Percentiles rank a stretch among this genome's conserved stretches.
Conservation (phyloP, 495 filamentous ascomycete genomes). For the Aspergillus conjunctus region DNA sequence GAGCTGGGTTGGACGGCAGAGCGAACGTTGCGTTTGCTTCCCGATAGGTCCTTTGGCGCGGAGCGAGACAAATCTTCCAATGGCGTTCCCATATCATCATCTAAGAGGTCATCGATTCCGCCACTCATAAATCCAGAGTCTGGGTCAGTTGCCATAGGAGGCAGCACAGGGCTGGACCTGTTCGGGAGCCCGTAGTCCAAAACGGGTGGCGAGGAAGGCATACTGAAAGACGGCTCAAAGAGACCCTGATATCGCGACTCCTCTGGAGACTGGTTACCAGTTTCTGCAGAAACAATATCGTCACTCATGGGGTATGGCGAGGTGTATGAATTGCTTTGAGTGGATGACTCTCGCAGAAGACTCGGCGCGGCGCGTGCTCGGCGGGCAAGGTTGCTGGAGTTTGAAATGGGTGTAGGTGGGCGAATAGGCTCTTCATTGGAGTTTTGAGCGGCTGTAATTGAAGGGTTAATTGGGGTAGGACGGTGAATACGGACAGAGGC, state of each 20-base stretch:
- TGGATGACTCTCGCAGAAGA: slow-evolving; percentile 49
- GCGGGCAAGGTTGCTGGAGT: slow-evolving; percentile 34
- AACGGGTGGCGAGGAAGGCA: slow-evolving; percentile 80
- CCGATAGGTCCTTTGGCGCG: slow-evolving; percentile 39
- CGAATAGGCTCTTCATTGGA: slow-evolving; percentile 76
- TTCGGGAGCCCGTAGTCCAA: slow-evolving; percentile 56
- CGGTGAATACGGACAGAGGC: slow-evolving; percentile 85
- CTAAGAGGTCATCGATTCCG: slow-evolving; percentile 60
- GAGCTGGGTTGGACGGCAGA: slow-evolving; percentile 38
- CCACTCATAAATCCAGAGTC: slow-evolving; percentile 86
- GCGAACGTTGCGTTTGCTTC: slow-evolving; percentile 47
- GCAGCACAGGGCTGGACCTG: slow-evolving; percentile 75
- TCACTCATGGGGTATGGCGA: slow-evolving; percentile 54
- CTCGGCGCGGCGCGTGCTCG: slow-evolving; percentile 39
- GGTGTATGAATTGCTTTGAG: slow-evolving; percentile 37
- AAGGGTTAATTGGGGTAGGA: slow-evolving; percentile 65
- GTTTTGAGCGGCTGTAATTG: slow-evolving; percentile 45
- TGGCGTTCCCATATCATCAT: slow-evolving; percentile 51
- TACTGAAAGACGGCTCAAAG: slow-evolving; percentile 55
- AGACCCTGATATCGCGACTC: slow-evolving; percentile 50
- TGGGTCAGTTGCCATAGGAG: slow-evolving; percentile 58
- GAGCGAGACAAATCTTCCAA: slow-evolving; percentile 36
- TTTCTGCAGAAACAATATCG: slow-evolving; percentile 35
- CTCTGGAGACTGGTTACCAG: slow-evolving; percentile 45
- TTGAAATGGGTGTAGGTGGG: slow-evolving; percentile 80